phyloP scores from a whole-genome alignment of 768 basidiomycete genomes.

The Hebeloma cylindrosporum region DNA sequence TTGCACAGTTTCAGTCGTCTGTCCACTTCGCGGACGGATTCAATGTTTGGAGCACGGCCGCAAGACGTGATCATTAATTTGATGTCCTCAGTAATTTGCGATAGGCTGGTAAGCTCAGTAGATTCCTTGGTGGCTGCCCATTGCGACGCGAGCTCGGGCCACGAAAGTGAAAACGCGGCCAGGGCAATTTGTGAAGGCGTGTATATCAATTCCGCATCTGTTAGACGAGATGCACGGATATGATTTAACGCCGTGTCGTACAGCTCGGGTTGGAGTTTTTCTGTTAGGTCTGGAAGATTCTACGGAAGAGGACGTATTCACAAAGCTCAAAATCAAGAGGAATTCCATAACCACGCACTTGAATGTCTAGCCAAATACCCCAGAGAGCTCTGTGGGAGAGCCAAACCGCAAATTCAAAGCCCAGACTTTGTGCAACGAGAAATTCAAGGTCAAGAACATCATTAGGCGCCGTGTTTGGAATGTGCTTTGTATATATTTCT shows the following conservation, averaged over 20 bases:
- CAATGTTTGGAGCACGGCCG: conserved; percentile 71
- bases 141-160: conserved; percentile 54
- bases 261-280: conserved; percentile 48
- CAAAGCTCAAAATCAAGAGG: background rate
- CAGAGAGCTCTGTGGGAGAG: conserved; percentile 86
- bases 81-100: conserved; percentile 48
- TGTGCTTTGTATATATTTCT: conserved; percentile 78
- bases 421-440: conserved; percentile 89
- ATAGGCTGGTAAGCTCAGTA: conserved; percentile 13
- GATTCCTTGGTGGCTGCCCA: conserved; percentile 54
- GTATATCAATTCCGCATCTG: conserved; percentile 89
- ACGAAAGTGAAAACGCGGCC: conserved; percentile 67
- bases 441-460: conserved; percentile 96
- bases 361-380: conserved; percentile 87
- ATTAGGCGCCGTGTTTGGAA: conserved; percentile 75
- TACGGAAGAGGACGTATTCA: background rate
- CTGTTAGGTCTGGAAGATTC: conserved; percentile 55
- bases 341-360: conserved; percentile 54
- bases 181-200: conserved; percentile 93
- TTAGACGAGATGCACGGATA: conserved; percentile 79
- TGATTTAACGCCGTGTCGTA: conserved; percentile 68
- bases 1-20: conserved; percentile 83
- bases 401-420: conserved; percentile 94
- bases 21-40: conserved; percentile 87
- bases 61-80: conserved; percentile 51